Evolutionary conservation across 192 early-diverging fungal species (phyloP).

Genomic region (Gamsiella multidivaricata): DNA sequence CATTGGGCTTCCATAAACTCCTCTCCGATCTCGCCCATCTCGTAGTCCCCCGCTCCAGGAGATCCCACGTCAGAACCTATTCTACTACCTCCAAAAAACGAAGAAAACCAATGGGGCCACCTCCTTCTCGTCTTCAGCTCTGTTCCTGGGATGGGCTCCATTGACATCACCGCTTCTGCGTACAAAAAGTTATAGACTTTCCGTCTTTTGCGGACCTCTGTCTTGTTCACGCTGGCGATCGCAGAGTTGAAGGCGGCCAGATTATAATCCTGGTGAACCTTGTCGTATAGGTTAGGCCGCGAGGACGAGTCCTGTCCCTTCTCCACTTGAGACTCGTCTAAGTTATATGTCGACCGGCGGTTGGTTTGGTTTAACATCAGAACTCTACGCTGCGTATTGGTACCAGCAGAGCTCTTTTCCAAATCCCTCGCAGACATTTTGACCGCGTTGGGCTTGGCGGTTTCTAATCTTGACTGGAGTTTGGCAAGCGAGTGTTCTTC

Average conservation of each 20-base stretch:
- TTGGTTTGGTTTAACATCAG: slow-evolving; percentile 46
- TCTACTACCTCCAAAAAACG: background rate
- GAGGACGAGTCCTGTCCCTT: background rate
- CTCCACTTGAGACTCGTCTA: background rate
- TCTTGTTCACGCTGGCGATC: slow-evolving; percentile 42
- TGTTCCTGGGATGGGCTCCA: slow-evolving; percentile 47
- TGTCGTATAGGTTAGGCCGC: slow-evolving; percentile 13
- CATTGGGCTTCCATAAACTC: slow-evolving; percentile 10
- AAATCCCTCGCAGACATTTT: slow-evolving; percentile 42
- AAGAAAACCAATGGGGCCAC: background rate
- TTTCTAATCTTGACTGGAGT: slow-evolving; percentile 45
- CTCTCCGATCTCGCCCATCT: slow-evolving; percentile 28
- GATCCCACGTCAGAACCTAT: background rate
- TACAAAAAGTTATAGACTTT: slow-evolving; percentile 59
- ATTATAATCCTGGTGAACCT: slow-evolving; percentile 42
- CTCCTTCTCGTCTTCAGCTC: background rate
- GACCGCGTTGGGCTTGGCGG: slow-evolving; percentile 32
- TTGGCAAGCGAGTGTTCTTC: slow-evolving; percentile 57
- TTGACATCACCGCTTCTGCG: slow-evolving; percentile 50
- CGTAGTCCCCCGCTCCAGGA: slow-evolving; percentile 15
- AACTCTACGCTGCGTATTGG: background rate
- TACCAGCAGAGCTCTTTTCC: slow-evolving; percentile 11
- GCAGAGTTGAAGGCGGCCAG: slow-evolving; percentile 51
- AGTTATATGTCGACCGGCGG: slow-evolving; percentile 14
- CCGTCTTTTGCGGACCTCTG: slow-evolving; percentile 36